Evolutionary conservation across 257 asterid species (phyloP), one percentile per base, ranked within the genome.

Genomic region (Capsicum pubescens): DNA sequence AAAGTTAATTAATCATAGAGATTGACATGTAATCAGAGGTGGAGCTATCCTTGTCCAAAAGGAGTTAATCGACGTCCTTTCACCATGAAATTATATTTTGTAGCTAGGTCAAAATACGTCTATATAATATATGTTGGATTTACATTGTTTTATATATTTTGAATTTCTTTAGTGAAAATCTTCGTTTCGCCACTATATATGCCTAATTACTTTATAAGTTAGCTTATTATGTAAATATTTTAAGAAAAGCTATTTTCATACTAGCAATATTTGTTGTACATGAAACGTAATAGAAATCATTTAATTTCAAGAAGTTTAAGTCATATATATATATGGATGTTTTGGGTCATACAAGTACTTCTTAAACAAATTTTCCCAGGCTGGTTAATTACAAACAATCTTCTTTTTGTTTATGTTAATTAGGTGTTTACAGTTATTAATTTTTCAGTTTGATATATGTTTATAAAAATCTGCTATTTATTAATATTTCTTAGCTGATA

Each of bases 401-500:
- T 0, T 2, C 17, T 0, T 7, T 60, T 60, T n/a, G 1, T 12
- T 42, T 72, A 21, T 11, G 58, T 72, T 21, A 16, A 66, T 6
- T 12, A 16, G 63, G 21, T 64, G 14, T 76, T 26, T 26, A 26
- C 32, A 26, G 32, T 26, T 26, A 26, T 26, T 26, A 26, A 26
- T 26, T 26, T 26, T 26, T 26, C 32, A 26, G 32, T 26, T 26
- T 1, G 32, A 26, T 26, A 68, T 39, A 8, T 76, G 48, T 76
- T 76, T 66, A 26, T 26, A 26, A 76, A 76, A 52, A 26, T 13
- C 9, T 14, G 26, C 26, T 1, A 26, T 76, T 13, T 21, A 68
- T 68, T 68, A 69, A 82, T 17, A 59, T 36, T 21, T 77, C 35
- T 13, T 90, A 90, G 95, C 78, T 82, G 92, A 80, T 85, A 89